Base-by-base conservation (phyloP, 257 asterid genomes). In the Forsythia suspensa region DNA sequence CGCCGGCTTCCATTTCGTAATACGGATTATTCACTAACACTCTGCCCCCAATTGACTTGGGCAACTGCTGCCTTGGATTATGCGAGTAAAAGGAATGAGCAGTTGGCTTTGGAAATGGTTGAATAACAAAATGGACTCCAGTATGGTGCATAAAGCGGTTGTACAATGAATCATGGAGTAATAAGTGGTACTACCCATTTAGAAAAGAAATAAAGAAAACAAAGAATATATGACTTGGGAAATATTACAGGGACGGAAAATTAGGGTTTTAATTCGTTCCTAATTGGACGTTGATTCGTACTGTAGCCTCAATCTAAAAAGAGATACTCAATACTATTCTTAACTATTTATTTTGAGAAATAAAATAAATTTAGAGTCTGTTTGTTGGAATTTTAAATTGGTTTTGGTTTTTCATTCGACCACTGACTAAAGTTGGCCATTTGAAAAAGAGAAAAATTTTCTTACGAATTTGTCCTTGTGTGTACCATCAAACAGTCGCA, bases 1-100 rank as follows among this genome's bases (percentile, higher is more conserved):
- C 97, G 61, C 83, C 77, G 61, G 79, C 79, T 79, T 94, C 88
- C 97, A 94, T 94, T 43, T 74, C 46, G 36, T 73, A 51, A 61
- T 36, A 79, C 61, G 34, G 81, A 44, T 68, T 73, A 36, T 21
- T 72, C 76, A 36, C 83, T 29, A 10, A 9, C 8, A 63, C 6
- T 29, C 39, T 63, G 39, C 70, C 38, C 70, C 37, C 39, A 63
- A 15, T 24, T 3, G 34, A 59, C 24, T 59, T 20, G 3, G 70
- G 70, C 39, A 63, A 63, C 18, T 63, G 70, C 71, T 20, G 7
- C 59, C 29, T 74, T 3, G 85, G 69, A 59, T 20, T 57, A 20
- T 44, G 68, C 72, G 29, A n/a, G 29, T 43, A 44, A 43, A 77
- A 51, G 46, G n/a, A 71, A 24, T 21, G 18, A 63, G 70, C 39